Percentiles rank a stretch among this genome's conserved stretches.
Conservation (phyloP, 345 rosid genomes). For the Bretschneidera sinensis region DNA sequence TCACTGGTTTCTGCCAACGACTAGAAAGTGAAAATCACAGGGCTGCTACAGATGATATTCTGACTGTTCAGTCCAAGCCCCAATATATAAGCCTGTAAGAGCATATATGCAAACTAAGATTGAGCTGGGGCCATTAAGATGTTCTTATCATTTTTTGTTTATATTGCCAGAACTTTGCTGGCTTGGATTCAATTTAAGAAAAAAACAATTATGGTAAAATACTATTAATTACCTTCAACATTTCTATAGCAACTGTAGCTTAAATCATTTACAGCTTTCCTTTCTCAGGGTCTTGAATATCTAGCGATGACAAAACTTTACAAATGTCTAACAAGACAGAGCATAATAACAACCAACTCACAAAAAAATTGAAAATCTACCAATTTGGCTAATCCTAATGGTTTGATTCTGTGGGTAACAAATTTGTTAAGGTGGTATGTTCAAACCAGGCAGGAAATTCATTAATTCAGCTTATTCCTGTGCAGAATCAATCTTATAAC, state of each 20-base stretch:
- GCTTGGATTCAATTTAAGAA: not conserved
- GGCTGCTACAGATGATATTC: not conserved
- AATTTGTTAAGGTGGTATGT: too few species aligned
- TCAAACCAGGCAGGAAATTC: too few species aligned
- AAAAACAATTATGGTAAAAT: constrained; percentile 13
- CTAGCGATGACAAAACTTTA: not conserved
- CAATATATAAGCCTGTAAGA: constrained; percentile 15
- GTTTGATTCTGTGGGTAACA: too few species aligned
- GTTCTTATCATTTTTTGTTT: not conserved
- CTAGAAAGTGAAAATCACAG: too few species aligned
- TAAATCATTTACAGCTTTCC: constrained; percentile 13
- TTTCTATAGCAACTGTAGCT: constrained; percentile 13
- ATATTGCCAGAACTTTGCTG: constrained; percentile 16
- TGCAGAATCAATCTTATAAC: too few species aligned
- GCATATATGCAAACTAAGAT: not conserved
- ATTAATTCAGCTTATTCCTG: too few species aligned
- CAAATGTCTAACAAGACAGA: constrained; percentile 7
- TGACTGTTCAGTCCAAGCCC: not conserved
- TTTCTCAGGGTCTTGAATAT: constrained; percentile 7
- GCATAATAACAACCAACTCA: not conserved
- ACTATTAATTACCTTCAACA: constrained; percentile 10
- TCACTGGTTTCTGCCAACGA: too few species aligned
- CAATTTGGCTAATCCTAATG: too few species aligned
- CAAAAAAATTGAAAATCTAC: not conserved
- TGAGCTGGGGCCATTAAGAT: constrained; percentile 2